A percentile compares a stretch with the other conserved stretches of the same genome.
These are phyloP conservation scores for Leishmania tropica DNA, from an alignment of 208 protist genomes.

Conservation along the genomic window DNA sequence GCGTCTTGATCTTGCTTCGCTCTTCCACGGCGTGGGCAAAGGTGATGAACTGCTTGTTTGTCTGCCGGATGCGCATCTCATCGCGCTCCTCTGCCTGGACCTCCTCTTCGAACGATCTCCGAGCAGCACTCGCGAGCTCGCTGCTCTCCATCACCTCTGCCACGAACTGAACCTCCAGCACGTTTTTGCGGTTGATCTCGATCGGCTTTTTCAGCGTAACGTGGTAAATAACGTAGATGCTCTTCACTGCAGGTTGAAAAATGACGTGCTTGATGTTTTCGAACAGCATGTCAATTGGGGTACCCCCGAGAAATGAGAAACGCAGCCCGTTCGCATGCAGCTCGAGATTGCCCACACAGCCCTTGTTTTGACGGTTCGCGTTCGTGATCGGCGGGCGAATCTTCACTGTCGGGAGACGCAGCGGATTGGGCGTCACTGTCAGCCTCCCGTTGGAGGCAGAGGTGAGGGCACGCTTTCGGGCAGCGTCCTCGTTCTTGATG, in stretches of 20 bases:
- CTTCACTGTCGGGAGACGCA: conserved; percentile 88
- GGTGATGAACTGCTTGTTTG: conserved; percentile 86
- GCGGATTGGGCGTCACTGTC: conserved; percentile 36
- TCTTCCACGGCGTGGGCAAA: conserved; percentile 78
- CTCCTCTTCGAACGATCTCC: conserved; percentile 77
- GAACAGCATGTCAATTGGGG: conserved; percentile 93
- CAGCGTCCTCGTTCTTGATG: conserved; percentile 80
- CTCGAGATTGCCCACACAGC: conserved; percentile 90
- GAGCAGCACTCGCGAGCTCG: conserved; percentile 59
- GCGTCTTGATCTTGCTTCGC: conserved; percentile 69
- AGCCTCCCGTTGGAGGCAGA: conserved; percentile 55
- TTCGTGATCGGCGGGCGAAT: conserved; percentile 84
- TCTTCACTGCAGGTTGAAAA: conserved; percentile 95
- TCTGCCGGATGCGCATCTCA: conserved; percentile 64
- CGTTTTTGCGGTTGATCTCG: conserved; percentile 97
- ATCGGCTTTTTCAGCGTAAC: conserved; percentile 96
- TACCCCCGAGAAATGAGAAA: conserved; percentile 85
- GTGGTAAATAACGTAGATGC: conserved; percentile 95
- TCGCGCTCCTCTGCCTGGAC: conserved; percentile 79
- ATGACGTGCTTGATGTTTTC: conserved; percentile 98
- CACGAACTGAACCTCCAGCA: conserved; percentile 96
- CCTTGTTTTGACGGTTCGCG: conserved; percentile 80
- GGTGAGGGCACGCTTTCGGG: conserved; percentile 49
- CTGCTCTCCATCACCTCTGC: conserved; percentile 96
- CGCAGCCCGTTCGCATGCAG: conserved; percentile 96